Conservation (phyloP, 2,329 filamentous ascomycete genomes). For the Rasamsonia emersonii region DNA sequence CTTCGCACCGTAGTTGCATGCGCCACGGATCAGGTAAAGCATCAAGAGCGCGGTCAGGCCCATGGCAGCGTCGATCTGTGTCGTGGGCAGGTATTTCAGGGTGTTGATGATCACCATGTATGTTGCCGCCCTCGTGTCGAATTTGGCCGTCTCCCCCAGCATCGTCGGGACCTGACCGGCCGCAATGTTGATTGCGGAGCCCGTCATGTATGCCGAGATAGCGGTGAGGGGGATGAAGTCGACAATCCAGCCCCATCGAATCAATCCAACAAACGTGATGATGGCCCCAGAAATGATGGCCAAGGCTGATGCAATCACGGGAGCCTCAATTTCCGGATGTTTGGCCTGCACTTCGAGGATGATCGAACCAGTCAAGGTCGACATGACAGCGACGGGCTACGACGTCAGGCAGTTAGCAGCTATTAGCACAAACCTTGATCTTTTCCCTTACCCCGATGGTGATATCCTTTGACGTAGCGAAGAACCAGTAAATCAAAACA, state of each 20-base stretch:
- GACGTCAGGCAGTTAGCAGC: slow-evolving; percentile 10
- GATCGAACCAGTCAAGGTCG: slow-evolving; percentile 77
- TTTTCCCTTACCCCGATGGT: slow-evolving; percentile 69
- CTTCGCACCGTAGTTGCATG: slow-evolving; percentile 58
- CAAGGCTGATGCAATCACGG: slow-evolving; percentile 68
- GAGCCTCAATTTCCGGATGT: slow-evolving; percentile 47
- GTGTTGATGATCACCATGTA: slow-evolving; percentile 79
- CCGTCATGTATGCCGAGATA: slow-evolving; percentile 94
- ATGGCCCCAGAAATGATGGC: slow-evolving; percentile 70
- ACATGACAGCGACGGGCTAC: slow-evolving; percentile 90
- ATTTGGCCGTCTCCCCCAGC: slow-evolving; percentile 60
- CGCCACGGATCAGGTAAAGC: slow-evolving; percentile 65
- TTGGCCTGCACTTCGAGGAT: slow-evolving; percentile 54
- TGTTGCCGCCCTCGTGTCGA: slow-evolving; percentile 68
- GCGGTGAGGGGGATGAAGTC: slow-evolving; percentile 86
- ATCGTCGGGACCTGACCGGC: slow-evolving; percentile 73
- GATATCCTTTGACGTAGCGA: slow-evolving; percentile 96
- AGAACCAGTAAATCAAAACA: slow-evolving; percentile 92
- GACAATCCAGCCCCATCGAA: slow-evolving; percentile 80
- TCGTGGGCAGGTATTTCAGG: slow-evolving; percentile 59
- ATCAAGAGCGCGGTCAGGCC: slow-evolving; percentile 72
- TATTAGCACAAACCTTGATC: slow-evolving; percentile 1
- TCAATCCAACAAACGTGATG: slow-evolving; percentile 67
- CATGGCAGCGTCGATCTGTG: slow-evolving; percentile 73
- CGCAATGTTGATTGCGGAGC: slow-evolving; percentile 82